Base-by-base conservation (phyloP, 179 eudicot genomes). In the Carnegiea gigantea region DNA sequence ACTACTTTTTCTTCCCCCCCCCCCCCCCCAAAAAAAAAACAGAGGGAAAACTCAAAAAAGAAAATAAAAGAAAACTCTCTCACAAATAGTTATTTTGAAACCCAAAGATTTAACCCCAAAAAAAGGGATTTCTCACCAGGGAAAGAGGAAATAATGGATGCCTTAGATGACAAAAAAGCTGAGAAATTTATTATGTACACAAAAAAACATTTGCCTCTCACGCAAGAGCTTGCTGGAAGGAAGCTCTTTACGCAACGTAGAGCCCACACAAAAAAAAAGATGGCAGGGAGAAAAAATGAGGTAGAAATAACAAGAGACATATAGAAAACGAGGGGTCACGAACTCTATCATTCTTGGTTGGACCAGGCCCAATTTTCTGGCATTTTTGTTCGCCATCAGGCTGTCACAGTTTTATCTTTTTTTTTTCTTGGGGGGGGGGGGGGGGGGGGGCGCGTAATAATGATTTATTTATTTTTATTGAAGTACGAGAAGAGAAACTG, bases 221-320 rank as follows among this genome's bases (percentile, higher is more conserved):
- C 44, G 73, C 43, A 70, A 70, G 43, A 70, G 73, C 77, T 82
- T 79, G 75, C 30, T 71, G 64, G 20, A 62, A 79, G 81, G 81
- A 83, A 85, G 46, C 73, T 70, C 73, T 70, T 67, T 28, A 67
- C 72, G 72, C 38, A 67, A 67, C 79, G 73, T 82, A 17, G 38
- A 76, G 85, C 76, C 85, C 88, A 82, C 85, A 82, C 76, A 85
- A 40, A 43, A 9, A 76, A 68, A 67, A 26, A 36, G 46, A 70
- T 70, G 73, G 23, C n/a, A 30, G 44, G 73, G 13, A 62, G 68
- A 62, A 62, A 36, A 70, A 30, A 28, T 24, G 46, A 14, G 73
- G 73, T 70, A 28, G 46, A 70, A 70, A 70, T 70, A 21, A 36
- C 26, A 77, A n/a, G 73, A 77, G 46, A 51, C 20, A 79, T 85